phyloP scores from a whole-genome alignment of 768 basidiomycete genomes.

The Ephemerocybe angulata region DNA sequence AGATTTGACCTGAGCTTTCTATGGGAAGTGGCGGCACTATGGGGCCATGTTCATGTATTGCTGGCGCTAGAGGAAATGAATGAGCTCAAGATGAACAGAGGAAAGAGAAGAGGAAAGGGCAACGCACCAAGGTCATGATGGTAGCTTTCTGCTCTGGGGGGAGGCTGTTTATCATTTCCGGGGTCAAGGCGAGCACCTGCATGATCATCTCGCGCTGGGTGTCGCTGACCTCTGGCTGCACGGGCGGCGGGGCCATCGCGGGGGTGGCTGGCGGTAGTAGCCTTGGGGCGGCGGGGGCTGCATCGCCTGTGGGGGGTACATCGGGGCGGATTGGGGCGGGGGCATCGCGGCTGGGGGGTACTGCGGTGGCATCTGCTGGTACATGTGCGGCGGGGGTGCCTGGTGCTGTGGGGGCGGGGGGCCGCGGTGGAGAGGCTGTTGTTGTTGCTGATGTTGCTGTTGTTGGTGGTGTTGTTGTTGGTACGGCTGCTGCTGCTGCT shows the following conservation, averaged over 20 bases:
- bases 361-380: neutral
- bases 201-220: constrained; percentile 66
- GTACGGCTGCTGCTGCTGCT: constrained; percentile 16
- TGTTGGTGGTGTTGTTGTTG: constrained; percentile 14
- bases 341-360: constrained; percentile 28
- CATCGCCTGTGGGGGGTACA: constrained; percentile 25
- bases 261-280: constrained; percentile 24
- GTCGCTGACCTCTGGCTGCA: constrained; percentile 46
- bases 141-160: constrained; percentile 76
- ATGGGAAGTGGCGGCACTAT: no score
- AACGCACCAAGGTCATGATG: constrained; percentile 72
- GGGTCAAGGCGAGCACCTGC: constrained; percentile 79
- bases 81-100: neutral
- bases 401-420: constrained; percentile 20
- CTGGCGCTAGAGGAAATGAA: constrained; percentile 25
- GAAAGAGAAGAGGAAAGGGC: neutral
- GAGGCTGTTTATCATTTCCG: constrained; percentile 77
- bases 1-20: no score
- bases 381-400: constrained; percentile 31
- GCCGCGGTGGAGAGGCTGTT: constrained; percentile 22
- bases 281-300: constrained; percentile 26
- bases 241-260: constrained; percentile 26
- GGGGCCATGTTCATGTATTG: no score
- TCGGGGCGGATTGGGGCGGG: constrained; percentile 23
- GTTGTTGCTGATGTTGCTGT: no score